Evolutionary conservation across 1,284 basidiomycete species (phyloP).

Genomic region (Blastosporella zonata): DNA sequence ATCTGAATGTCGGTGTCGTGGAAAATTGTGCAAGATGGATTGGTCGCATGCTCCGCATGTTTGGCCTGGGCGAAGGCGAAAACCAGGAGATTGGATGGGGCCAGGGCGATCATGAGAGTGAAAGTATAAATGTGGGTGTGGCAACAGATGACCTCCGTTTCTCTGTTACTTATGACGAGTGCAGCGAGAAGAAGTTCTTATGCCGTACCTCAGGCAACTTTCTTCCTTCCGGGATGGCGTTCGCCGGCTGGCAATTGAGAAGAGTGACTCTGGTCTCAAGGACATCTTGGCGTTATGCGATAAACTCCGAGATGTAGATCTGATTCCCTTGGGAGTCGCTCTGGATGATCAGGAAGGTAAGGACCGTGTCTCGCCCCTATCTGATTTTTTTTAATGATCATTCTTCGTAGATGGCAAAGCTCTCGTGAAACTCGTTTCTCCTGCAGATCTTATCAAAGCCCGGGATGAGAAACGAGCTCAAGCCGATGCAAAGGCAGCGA

Average conservation of each 20-base stretch:
- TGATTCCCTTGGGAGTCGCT: conserved; percentile 92
- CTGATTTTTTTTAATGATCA: neutral
- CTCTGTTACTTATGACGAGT: conserved; percentile 13
- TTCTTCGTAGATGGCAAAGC: conserved; percentile 77
- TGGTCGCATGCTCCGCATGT: conserved; percentile 89
- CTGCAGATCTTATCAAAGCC: conserved; percentile 78
- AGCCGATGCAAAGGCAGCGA: conserved; percentile 74
- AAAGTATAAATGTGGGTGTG: conserved; percentile 52
- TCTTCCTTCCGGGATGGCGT: conserved; percentile 93
- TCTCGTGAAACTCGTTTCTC: conserved; percentile 89
- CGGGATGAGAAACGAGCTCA: conserved; percentile 88
- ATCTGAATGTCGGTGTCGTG: conserved; percentile 70
- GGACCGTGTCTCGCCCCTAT: conserved; percentile 12
- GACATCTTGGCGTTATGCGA: conserved; percentile 87
- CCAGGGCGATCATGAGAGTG: conserved; percentile 45
- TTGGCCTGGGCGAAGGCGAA: conserved; percentile 88
- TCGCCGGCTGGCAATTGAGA: conserved; percentile 77
- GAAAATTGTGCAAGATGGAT: conserved; percentile 82
- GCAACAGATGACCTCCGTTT: conserved; percentile 10
- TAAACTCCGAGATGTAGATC: conserved; percentile 84
- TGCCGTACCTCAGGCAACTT: conserved; percentile 87
- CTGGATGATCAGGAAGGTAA: conserved; percentile 94
- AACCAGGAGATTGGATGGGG: conserved; percentile 71
- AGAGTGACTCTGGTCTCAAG: conserved; percentile 61
- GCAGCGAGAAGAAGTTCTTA: conserved; percentile 80